Conservation (phyloP, 2,329 filamentous ascomycete species). For the Colletotrichum incanum region DNA sequence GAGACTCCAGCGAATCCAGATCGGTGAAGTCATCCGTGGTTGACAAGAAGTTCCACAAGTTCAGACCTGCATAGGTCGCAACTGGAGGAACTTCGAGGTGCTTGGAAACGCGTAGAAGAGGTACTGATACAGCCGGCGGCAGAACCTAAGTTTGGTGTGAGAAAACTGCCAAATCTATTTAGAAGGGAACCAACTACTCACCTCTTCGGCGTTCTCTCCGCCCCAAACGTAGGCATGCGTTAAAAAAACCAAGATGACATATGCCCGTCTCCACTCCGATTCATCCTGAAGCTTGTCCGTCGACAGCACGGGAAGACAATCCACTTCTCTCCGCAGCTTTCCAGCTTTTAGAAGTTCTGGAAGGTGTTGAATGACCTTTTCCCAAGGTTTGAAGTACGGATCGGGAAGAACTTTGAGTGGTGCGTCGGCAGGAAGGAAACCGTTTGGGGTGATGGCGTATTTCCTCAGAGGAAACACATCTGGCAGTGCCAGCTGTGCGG, state of each 20-base stretch:
- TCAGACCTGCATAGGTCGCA: conserved; percentile 89
- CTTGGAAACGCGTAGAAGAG: conserved; percentile 79
- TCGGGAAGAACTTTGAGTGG: conserved; percentile 78
- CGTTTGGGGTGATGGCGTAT: conserved; percentile 68
- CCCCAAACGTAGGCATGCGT: conserved; percentile 94
- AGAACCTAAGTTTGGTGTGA: conserved; percentile 64
- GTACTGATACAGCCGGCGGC: conserved; percentile 83
- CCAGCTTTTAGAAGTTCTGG: conserved; percentile 76
- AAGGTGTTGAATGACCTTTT: conserved; percentile 77
- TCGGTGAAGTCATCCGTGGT: conserved; percentile 68
- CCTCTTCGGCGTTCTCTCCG: conserved; percentile 81
- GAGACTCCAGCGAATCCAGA: conserved; percentile 78
- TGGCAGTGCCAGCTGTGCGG: conserved; percentile 31
- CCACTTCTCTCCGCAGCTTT: conserved; percentile 74
- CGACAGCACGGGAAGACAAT: conserved; percentile 78
- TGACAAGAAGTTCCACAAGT: conserved; percentile 91
- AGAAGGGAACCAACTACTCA: conserved; percentile 53
- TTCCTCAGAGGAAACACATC: conserved; percentile 48
- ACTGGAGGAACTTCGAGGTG: conserved; percentile 88
- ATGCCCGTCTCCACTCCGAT: conserved; percentile 86
- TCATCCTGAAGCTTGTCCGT: conserved; percentile 75
- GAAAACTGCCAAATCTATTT: not conserved
- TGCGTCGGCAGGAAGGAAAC: conserved; percentile 82
- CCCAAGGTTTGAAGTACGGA: conserved; percentile 86
- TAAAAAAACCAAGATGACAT: conserved; percentile 83